Evolutionary conservation across 2,329 filamentous ascomycete genomes (phyloP).

Genomic region (Pezicula radicicola): DNA sequence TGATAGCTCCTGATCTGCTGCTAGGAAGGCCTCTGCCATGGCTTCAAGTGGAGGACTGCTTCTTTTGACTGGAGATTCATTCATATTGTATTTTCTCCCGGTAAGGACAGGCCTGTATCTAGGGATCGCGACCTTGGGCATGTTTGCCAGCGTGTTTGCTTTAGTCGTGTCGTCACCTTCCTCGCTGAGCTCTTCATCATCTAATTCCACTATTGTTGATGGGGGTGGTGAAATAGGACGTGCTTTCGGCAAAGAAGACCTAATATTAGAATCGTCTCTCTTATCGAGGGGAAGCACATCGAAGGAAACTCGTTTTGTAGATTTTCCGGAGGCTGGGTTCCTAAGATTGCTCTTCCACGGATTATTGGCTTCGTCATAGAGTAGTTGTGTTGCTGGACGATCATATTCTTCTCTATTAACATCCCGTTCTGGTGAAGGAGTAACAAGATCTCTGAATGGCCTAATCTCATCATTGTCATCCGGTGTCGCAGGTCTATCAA

Average conservation of each 20-base stretch:
- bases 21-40: constrained; percentile 47
- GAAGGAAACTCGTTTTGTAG: constrained; percentile 27
- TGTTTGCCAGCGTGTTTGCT: background rate
- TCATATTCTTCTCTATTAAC: background rate
- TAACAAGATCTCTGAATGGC: constrained; percentile 19
- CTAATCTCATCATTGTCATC: constrained; percentile 8
- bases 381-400: constrained; percentile 17
- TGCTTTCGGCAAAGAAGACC: background rate
- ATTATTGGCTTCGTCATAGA: constrained; percentile 21
- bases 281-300: constrained; percentile 8
- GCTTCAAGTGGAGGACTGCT: constrained; percentile 40
- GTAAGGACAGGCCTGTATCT: background rate
- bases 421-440: constrained; percentile 12
- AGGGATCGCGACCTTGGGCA: background rate
- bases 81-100: constrained; percentile 5
- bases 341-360: constrained; percentile 21
- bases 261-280: constrained; percentile 1
- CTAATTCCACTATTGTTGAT: constrained; percentile 1
- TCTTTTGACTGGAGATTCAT: constrained; percentile 10
- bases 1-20: constrained; percentile 35
- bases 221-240: constrained; percentile 18
- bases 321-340: constrained; percentile 7
- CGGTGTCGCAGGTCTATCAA: constrained; percentile 12
- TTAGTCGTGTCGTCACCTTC: constrained; percentile 8
- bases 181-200: constrained; percentile 12